Conservation (phyloP, 768 basidiomycete species). For the Hemileccinum impolitum region DNA sequence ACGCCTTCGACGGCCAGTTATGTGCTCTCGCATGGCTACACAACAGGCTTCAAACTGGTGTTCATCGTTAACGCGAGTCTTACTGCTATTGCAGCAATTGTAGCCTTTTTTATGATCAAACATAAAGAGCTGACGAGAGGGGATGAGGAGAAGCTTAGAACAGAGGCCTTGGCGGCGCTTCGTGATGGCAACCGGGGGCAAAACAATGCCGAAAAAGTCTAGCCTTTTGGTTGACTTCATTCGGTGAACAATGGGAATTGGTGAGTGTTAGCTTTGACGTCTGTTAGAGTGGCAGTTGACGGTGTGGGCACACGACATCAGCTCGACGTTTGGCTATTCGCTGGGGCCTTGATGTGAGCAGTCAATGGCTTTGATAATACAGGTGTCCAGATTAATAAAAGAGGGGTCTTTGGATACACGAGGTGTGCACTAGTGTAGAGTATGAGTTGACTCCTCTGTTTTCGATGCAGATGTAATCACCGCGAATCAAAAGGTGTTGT, state of each 20-base stretch:
- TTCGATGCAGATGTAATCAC: constrained; percentile 14
- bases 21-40: constrained; percentile 50
- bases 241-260: not conserved
- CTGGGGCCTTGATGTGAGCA: not conserved
- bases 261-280: not conserved
- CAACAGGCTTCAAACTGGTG: constrained; percentile 52
- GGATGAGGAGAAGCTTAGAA: constrained; percentile 52
- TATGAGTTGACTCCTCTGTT: not conserved
- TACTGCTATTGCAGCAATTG: constrained; percentile 50
- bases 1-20: constrained; percentile 34
- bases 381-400: not conserved
- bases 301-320: not conserved
- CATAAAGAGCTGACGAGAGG: constrained; percentile 55
- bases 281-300: not conserved
- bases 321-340: not conserved
- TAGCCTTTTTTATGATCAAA: constrained; percentile 57
- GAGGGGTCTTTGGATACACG: not conserved
- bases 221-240: not conserved
- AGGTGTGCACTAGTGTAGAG: not conserved
- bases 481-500: constrained; percentile 1
- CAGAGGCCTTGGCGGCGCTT: constrained; percentile 31
- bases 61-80: constrained; percentile 61
- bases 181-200: not conserved
- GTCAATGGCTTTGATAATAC: not conserved
- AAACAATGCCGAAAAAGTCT: constrained; percentile 3